Base-by-base conservation (phyloP, 169 alveolate genomes). In the Babesia microti region DNA sequence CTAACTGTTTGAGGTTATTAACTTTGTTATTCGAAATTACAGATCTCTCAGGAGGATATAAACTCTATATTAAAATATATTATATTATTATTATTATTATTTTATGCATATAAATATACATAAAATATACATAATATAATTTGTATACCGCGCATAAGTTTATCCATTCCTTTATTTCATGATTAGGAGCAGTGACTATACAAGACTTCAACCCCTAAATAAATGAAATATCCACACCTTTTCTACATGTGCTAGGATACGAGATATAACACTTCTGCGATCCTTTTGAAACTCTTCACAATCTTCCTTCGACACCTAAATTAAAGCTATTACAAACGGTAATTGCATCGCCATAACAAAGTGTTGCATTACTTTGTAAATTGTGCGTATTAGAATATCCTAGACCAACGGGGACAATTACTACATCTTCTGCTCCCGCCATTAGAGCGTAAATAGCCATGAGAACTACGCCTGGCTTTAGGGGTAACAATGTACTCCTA, bases 401-500 rank as follows among this genome's bases (percentile, higher is more conserved):
- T 23, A 85, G 51, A 15, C 92, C 92, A 5, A 85, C 89, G n/a
- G 92, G 92, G 29, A 85, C 79, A 32, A 85, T 79, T 44, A 82
- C 70, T 6, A 85, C 85, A 49, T 82, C 92, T 49, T 84, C 92
- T 2, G 89, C 89, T 18, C 92, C 92, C 44, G 87, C 93, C 12
- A 84, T 84, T 70, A 88, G 75, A 1, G 97, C 87, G 28, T 83
- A 84, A 33, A 91, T 63, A 7, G 95, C 92, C 91, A 89, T 89
- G 26, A 89, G 53, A 12, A 88, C 89, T 4, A 91, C 95, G 19
- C 97, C 97, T 26, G 96, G 94, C 72, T 91, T 91, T 42, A 91
- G 63, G 37, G 95, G 95, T 33, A 91, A 59, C 23, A 91, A 68
- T 36, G 88, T 88, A 18, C 95, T 84, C 27, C 91, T 58, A 73